phyloP scores from a whole-genome alignment of 176 grass and related monocot species.

The Musa beccarii region DNA sequence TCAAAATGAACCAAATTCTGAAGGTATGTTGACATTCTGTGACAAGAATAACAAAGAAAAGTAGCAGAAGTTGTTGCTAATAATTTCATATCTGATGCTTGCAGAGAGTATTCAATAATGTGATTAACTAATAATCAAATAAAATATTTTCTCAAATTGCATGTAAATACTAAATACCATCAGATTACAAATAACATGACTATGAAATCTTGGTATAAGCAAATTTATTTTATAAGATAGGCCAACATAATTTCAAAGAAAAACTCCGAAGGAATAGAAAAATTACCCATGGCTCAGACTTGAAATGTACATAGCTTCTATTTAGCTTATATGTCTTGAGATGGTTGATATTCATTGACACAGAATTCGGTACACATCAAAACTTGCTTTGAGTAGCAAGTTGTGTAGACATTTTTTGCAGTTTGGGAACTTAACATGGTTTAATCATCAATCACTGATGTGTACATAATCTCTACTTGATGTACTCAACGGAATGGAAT shows the following conservation, averaged over 20 bases:
- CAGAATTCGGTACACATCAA: too few relatives aligned
- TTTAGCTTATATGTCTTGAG: too few relatives aligned
- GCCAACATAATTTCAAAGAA: not conserved
- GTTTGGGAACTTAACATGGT: too few relatives aligned
- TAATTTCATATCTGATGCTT: not conserved
- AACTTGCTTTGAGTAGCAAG: too few relatives aligned
- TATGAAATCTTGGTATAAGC: too few relatives aligned
- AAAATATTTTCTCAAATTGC: not conserved
- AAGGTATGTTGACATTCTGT: not conserved
- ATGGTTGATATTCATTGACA: not conserved
- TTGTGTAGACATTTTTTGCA: too few relatives aligned
- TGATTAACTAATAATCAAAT: not conserved
- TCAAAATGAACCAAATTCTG: not conserved
- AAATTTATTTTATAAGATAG: not conserved
- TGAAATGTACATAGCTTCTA: not conserved
- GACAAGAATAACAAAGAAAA: not conserved
- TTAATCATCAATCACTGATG: too few relatives aligned
- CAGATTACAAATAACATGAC: too few relatives aligned
- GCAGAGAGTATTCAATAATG: not conserved
- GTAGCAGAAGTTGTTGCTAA: not conserved
- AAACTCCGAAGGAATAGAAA: not conserved
- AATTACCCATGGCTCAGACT: not conserved
- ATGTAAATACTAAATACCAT: too few relatives aligned
- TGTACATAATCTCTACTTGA: too few relatives aligned
- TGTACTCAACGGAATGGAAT: too few relatives aligned